A percentile compares a stretch with the other conserved stretches of the same genome.
phyloP scores from a whole-genome alignment of 1,284 basidiomycete genomes.

The Ceratobasidium theobromae region DNA sequence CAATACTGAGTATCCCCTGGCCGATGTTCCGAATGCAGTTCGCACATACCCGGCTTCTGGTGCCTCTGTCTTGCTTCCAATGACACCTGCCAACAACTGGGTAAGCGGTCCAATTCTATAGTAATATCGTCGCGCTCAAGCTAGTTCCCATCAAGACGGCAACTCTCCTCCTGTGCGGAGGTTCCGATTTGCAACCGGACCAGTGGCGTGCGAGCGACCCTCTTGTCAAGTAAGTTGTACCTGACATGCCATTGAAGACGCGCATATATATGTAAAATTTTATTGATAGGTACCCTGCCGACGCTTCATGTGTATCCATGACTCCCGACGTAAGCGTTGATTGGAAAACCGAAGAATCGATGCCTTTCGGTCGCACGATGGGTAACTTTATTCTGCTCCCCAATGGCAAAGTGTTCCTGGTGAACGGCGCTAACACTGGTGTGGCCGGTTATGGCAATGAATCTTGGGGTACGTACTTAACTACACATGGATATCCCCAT shows the following conservation, averaged over 20 bases:
- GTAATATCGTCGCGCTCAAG: background rate
- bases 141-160: slow-evolving; percentile 51
- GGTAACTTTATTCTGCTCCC: slow-evolving; percentile 45
- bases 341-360: slow-evolving; percentile 69
- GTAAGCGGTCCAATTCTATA: background rate
- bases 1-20: slow-evolving; percentile 58
- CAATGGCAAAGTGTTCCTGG: slow-evolving; percentile 42
- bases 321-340: slow-evolving; percentile 62
- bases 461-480: slow-evolving; percentile 43
- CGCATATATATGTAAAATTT: background rate
- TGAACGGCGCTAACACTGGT: slow-evolving; percentile 42
- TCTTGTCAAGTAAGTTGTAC: slow-evolving; percentile 16
- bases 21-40: slow-evolving; percentile 48
- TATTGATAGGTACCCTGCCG: slow-evolving; percentile 42
- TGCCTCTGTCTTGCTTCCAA: slow-evolving; percentile 85
- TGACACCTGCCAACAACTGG: slow-evolving; percentile 88
- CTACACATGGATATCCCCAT: background rate
- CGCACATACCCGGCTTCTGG: slow-evolving; percentile 94
- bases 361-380: slow-evolving; percentile 55
- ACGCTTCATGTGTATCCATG: slow-evolving; percentile 50
- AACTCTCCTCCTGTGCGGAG: slow-evolving; percentile 86
- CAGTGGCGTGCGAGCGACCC: slow-evolving; percentile 50
- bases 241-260: background rate
- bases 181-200: slow-evolving; percentile 63
- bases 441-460: slow-evolving; percentile 40